These are phyloP conservation scores for Trichoderma endophyticum DNA, from an alignment of 2,329 filamentous ascomycete species.

Conservation along the genomic window DNA sequence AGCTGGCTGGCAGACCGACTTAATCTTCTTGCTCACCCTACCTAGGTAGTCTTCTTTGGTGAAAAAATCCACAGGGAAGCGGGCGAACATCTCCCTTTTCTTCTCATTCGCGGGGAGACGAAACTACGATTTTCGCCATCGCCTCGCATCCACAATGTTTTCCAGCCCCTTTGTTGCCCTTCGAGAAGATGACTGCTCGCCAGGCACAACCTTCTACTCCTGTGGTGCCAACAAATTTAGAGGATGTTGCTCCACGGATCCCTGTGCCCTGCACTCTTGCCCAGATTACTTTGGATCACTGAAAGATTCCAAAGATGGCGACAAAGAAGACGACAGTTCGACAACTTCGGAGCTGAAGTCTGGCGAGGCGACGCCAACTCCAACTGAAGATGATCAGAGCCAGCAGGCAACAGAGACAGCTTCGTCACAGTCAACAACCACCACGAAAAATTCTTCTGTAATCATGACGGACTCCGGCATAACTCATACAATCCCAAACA, in stretches of 20 bases:
- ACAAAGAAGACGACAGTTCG: background rate
- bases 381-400: background rate
- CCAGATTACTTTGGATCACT: conserved; percentile 21
- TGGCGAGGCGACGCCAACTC: background rate
- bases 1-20: background rate
- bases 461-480: conserved; percentile 36
- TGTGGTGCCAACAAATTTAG: conserved; percentile 37
- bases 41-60: background rate
- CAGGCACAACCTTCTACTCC: conserved; percentile 34
- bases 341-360: background rate
- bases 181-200: conserved; percentile 27
- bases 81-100: background rate
- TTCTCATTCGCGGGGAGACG: background rate
- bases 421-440: background rate
- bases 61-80: background rate
- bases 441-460: conserved; percentile 15
- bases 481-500: conserved; percentile 37
- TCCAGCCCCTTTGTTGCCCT: background rate
- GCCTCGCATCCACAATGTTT: background rate
- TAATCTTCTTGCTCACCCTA: background rate
- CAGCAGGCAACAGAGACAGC: background rate
- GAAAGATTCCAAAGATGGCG: background rate
- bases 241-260: conserved; percentile 46
- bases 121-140: background rate
- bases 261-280: conserved; percentile 38